Conservation (phyloP, 768 basidiomycete species). For the Candolleomyces eurysporus region DNA sequence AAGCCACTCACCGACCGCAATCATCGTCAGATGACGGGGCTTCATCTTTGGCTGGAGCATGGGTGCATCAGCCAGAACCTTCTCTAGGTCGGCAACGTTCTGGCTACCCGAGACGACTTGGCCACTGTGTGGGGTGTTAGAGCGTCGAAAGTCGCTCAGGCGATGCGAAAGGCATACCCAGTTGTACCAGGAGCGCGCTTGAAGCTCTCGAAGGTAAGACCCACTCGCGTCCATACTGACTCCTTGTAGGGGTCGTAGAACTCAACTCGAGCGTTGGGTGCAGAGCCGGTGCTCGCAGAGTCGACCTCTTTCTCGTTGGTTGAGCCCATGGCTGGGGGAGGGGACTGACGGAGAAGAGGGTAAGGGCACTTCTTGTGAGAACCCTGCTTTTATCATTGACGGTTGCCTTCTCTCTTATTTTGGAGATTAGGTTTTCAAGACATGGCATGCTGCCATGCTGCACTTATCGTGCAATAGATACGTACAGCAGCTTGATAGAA, state of each 20-base stretch:
- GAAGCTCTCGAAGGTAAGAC: constrained; percentile 42
- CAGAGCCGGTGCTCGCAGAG: constrained; percentile 27
- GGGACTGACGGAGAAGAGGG: too few species aligned
- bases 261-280: constrained; percentile 21
- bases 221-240: constrained; percentile 42
- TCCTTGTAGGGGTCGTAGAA: constrained; percentile 50
- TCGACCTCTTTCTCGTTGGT: constrained; percentile 28
- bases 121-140: constrained; percentile 23
- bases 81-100: constrained; percentile 35
- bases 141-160: not conserved
- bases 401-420: too few species aligned
- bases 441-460: too few species aligned
- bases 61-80: constrained; percentile 38
- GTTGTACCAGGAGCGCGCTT: constrained; percentile 47
- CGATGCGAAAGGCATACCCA: constrained; percentile 28
- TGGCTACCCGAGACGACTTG: constrained; percentile 33
- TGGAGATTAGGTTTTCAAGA: too few species aligned
- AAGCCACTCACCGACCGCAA: constrained; percentile 42
- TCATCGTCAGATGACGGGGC: constrained; percentile 45
- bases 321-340: constrained; percentile 19
- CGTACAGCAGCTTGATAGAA: too few species aligned
- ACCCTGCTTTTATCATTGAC: too few species aligned
- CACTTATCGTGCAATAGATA: too few species aligned
- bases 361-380: too few species aligned
- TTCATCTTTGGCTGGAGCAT: constrained; percentile 51